A percentile compares a stretch with the other conserved stretches of the same genome.
Evolutionary conservation across 2,329 filamentous ascomycete species (phyloP).

Genomic region (Talaromyces sp.): DNA sequence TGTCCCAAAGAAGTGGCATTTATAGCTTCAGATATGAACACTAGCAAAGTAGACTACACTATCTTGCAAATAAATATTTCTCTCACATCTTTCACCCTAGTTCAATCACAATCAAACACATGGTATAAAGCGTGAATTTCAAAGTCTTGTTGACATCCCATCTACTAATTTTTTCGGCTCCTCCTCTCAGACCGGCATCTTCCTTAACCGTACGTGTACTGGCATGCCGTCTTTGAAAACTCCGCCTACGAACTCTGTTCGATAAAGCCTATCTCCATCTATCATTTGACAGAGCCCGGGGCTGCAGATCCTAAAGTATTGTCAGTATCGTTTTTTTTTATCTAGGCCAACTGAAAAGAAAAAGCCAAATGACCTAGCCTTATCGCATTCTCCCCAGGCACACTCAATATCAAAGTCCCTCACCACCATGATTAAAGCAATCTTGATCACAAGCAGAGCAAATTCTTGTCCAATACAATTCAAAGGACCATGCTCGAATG

Average conservation of each 20-base stretch:
- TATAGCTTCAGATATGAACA: neutral
- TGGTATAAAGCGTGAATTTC: too few relatives aligned
- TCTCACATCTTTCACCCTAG: neutral
- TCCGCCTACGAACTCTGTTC: neutral
- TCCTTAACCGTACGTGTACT: neutral
- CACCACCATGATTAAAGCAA: conserved; percentile 25
- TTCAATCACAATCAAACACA: too few relatives aligned
- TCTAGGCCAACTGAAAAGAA: neutral
- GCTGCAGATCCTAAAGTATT: neutral
- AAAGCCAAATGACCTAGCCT: neutral
- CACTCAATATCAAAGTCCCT: conserved; percentile 24
- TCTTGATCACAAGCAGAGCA: conserved; percentile 42
- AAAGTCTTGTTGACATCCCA: too few relatives aligned
- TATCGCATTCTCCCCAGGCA: neutral
- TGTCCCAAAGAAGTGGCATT: neutral
- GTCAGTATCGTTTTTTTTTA: neutral
- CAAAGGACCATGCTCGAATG: conserved; percentile 48
- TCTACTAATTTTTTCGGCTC: too few relatives aligned
- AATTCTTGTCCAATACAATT: conserved; percentile 51
- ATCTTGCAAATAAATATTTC: too few relatives aligned
- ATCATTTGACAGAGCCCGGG: neutral
- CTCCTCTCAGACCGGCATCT: too few relatives aligned
- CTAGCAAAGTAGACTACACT: neutral
- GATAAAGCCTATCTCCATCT: neutral
- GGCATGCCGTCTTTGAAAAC: neutral